Evolutionary conservation across 257 asterid species (phyloP), one percentile per base, ranked within the genome.

Genomic region (Prunella vulgaris): DNA sequence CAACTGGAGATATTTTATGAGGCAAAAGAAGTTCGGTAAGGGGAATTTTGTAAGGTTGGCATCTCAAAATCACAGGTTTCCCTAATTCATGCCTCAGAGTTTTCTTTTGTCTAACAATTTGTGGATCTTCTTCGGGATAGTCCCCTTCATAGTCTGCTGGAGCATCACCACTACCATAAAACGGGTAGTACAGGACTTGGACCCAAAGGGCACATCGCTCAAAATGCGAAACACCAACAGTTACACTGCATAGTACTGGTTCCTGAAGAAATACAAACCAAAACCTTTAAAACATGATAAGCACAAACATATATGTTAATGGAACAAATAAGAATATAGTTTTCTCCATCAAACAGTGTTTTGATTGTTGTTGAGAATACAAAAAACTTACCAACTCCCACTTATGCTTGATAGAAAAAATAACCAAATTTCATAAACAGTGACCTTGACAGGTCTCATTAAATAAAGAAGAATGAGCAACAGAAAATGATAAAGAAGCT

Each of bases 1-100:
- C 98, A 44, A 92, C 98, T 10, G 98, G 98, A 46, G 98, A 90
- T 42, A 92, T 92, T 83, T 92, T 87, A 78, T 92, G 96, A 6
- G 97, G 98, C 79, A 92, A 81, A 67, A 92, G 97, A 74, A 92
- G 88, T 78, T 89, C 98, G 9, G 97, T 90, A 51, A 92, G 84
- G 28, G 97, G 97, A 80, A 92, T 87, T 78, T 85, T 90, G 93
- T 88, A 92, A 7, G 98, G 97, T 75, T 86, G 97, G 69, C 98
- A 92, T 85, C 98, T 88, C 83, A 90, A 80, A 74, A 87, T 85
- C 71, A 92, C 96, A 0, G 95, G 97, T 4, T 87, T 92, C 52
- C 94, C 89, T 40, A 82, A 64, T 79, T 87, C 96, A 61, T 87
- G 82, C 79, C 79, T 84, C 44, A 70, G 66, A 71, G 77, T 83